Percentiles rank a stretch among this genome's conserved stretches.
Evolutionary conservation across 1,284 basidiomycete genomes (phyloP).

Genomic region (Agroathelia rolfsii): DNA sequence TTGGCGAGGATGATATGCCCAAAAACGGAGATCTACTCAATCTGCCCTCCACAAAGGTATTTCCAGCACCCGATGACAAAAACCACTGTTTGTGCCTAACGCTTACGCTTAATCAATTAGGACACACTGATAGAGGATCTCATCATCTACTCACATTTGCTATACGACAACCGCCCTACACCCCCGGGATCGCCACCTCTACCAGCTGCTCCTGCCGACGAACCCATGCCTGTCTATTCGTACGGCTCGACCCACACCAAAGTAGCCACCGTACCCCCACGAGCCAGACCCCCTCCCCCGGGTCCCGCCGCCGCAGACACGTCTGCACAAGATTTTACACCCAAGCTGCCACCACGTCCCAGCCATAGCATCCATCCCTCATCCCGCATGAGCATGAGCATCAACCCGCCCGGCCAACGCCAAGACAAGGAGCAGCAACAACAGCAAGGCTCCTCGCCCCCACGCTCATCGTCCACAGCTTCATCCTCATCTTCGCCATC

Average conservation of each 20-base stretch:
- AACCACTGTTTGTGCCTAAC: background rate
- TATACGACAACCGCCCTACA: constrained; percentile 47
- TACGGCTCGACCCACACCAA: constrained; percentile 64
- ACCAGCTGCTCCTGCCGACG: constrained; percentile 55
- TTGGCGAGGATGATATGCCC: constrained; percentile 82
- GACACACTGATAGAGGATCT: constrained; percentile 85
- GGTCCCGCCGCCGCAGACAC: constrained; percentile 19
- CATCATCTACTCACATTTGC: constrained; percentile 53
- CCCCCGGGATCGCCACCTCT: constrained; percentile 43
- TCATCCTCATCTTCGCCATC: too few species aligned
- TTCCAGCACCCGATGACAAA: constrained; percentile 6
- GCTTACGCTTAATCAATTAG: constrained; percentile 27
- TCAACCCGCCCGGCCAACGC: too few species aligned
- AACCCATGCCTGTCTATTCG: constrained; percentile 39
- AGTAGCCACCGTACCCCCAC: constrained; percentile 35
- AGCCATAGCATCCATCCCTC: constrained; percentile 72
- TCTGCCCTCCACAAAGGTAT: constrained; percentile 65
- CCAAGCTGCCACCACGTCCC: constrained; percentile 56
- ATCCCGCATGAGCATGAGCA: constrained; percentile 39
- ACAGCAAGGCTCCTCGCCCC: too few species aligned
- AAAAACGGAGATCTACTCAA: constrained; percentile 65
- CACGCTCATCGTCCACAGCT: too few species aligned
- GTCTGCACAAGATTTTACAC: constrained; percentile 58
- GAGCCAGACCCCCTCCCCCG: too few species aligned
- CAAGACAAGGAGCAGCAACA: too few species aligned